A percentile compares a stretch with the other conserved stretches of the same genome.
Evolutionary conservation across 2,329 filamentous ascomycete species (phyloP).

Genomic region (Penicillium sp.): DNA sequence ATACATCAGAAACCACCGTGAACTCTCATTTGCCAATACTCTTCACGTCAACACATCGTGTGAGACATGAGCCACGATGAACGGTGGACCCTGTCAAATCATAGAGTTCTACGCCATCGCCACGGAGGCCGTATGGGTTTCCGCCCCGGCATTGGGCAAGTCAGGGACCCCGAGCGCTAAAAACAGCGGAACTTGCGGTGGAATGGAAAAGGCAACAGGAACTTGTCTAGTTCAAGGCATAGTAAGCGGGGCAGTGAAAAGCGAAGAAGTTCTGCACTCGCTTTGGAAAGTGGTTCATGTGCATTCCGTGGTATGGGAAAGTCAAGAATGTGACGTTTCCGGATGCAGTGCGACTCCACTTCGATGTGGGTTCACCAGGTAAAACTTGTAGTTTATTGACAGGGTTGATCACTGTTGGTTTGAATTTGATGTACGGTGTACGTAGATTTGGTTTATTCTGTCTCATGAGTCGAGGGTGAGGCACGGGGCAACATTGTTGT

Average conservation of each 20-base stretch:
- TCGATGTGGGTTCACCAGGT: background rate
- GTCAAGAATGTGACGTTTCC: slow-evolving; percentile 13
- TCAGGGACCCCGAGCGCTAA: background rate
- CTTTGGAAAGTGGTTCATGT: slow-evolving; percentile 13
- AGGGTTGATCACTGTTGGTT: background rate
- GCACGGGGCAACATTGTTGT: slow-evolving; percentile 7
- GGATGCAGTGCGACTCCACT: slow-evolving; percentile 12
- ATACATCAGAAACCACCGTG: slow-evolving; percentile 2
- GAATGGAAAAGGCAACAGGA: slow-evolving; percentile 15
- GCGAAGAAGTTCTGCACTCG: background rate
- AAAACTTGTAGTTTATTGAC: background rate
- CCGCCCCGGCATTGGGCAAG: background rate
- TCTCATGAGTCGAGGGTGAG: slow-evolving; percentile 1
- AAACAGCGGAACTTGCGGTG: background rate
- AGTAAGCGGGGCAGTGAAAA: background rate
- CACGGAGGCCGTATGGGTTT: background rate
- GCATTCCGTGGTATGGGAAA: slow-evolving; percentile 9
- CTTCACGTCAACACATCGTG: slow-evolving; percentile 6
- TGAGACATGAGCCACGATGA: slow-evolving; percentile 19
- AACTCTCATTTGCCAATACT: slow-evolving; percentile 9
- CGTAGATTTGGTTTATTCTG: background rate
- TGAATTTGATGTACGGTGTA: background rate
- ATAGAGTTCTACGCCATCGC: background rate
- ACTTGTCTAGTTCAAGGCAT: background rate
- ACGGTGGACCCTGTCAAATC: slow-evolving; percentile 9